Evolutionary conservation across 495 filamentous ascomycete genomes (phyloP).

Genomic region (Achaetomiella virescens): DNA sequence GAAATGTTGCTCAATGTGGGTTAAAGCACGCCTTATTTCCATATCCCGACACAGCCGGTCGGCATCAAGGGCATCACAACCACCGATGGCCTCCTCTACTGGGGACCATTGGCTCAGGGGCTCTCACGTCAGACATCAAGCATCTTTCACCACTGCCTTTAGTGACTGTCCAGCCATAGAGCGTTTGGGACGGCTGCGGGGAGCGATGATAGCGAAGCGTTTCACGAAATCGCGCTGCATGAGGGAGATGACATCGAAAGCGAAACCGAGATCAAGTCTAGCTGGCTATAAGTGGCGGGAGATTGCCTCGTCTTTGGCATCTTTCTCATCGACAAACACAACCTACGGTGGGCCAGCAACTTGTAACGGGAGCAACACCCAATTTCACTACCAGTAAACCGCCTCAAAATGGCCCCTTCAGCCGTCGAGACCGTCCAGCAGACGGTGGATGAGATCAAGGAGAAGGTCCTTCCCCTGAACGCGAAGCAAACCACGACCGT

Average conservation of each 20-base stretch:
- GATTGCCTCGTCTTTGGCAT: too few relatives aligned
- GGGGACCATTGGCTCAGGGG: conserved; percentile 3
- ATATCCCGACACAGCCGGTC: background rate
- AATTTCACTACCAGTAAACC: background rate
- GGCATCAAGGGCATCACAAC: background rate
- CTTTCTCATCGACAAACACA: too few relatives aligned
- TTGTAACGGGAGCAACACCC: too few relatives aligned
- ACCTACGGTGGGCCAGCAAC: too few relatives aligned
- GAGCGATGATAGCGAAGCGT: background rate
- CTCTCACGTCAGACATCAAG: conserved; percentile 20
- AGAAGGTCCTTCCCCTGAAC: conserved; percentile 23
- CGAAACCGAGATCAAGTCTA: background rate
- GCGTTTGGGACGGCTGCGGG: background rate
- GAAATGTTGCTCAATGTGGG: conserved; percentile 13
- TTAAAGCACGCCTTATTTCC: conserved; percentile 17
- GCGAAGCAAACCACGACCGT: conserved; percentile 1
- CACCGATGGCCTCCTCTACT: background rate
- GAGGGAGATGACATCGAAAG: background rate
- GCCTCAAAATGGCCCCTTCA: conserved; percentile 26
- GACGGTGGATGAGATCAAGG: conserved; percentile 22
- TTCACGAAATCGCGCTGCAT: background rate
- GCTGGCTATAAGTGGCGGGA: too few relatives aligned
- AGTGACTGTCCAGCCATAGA: background rate
- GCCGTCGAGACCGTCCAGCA: conserved; percentile 24
- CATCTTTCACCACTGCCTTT: conserved; percentile 1